phyloP scores from a whole-genome alignment of 208 protist genomes.

The Trypanosoma vivax region DNA sequence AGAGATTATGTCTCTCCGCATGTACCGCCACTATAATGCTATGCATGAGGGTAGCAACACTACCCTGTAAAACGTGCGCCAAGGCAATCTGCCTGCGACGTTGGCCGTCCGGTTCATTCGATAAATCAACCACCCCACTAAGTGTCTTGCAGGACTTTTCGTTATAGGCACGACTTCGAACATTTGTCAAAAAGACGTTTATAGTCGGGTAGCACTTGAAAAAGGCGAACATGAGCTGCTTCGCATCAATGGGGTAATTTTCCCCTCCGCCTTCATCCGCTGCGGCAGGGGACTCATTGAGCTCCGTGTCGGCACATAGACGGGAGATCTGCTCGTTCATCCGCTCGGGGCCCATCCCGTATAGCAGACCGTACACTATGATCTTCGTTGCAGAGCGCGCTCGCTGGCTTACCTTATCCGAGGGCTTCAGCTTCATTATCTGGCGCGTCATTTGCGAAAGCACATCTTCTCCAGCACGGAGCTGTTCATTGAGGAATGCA shows the following conservation, averaged over 20 bases:
- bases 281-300: not conserved
- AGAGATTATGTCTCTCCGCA: conserved; percentile 36
- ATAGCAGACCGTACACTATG: conserved; percentile 86
- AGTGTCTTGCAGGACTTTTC: conserved; percentile 32
- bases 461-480: conserved; percentile 39
- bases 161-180: conserved; percentile 33
- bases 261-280: not conserved
- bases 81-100: conserved; percentile 59
- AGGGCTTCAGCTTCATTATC: conserved; percentile 21
- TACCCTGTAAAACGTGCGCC: conserved; percentile 73
- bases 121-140: conserved; percentile 38
- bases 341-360: conserved; percentile 75
- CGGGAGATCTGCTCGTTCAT: conserved; percentile 42
- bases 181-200: conserved; percentile 43
- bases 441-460: conserved; percentile 36
- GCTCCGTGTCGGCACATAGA: conserved; percentile 6
- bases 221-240: conserved; percentile 29
- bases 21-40: conserved; percentile 70
- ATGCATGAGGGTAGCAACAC: conserved; percentile 79
- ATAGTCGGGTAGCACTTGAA: conserved; percentile 55
- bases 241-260: not conserved
- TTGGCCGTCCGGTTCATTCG: conserved; percentile 29
- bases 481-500: conserved; percentile 34
- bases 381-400: conserved; percentile 66
- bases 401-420: conserved; percentile 23